These are phyloP conservation scores for Kokia cookei DNA, from an alignment of 441 rosid species.

Conservation along the genomic window DNA sequence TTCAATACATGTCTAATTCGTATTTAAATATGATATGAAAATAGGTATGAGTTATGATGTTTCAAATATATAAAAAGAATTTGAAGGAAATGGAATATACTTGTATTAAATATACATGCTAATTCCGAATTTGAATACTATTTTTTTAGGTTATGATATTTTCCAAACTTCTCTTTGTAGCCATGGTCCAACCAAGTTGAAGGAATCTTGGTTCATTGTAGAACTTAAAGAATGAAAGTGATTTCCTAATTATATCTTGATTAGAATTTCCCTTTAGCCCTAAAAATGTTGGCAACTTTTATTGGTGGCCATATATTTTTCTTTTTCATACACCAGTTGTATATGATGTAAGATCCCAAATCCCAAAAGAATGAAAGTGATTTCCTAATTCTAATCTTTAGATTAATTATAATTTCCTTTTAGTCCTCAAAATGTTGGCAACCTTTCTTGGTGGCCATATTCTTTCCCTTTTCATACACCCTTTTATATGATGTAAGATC, in stretches of 20 bases:
- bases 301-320: background rate
- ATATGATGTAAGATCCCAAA: slow-evolving; percentile 2
- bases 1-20: too few relatives aligned
- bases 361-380: background rate
- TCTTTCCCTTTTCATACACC: background rate
- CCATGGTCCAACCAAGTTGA: background rate
- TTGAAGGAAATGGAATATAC: too few relatives aligned
- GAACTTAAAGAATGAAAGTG: background rate
- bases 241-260: background rate
- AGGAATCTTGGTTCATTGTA: background rate
- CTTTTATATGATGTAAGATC: slow-evolving; percentile 1
- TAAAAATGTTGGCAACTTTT: background rate
- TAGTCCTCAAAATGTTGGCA: background rate
- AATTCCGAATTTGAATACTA: background rate
- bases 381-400: background rate
- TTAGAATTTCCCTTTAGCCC: background rate
- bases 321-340: background rate
- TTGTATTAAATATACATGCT: too few relatives aligned
- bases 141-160: background rate
- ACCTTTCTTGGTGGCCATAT: background rate
- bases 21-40: too few relatives aligned
- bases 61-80: too few relatives aligned
- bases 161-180: background rate
- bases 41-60: too few relatives aligned
- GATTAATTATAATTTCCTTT: background rate